These are phyloP conservation scores for Euphorbia corollata DNA, from an alignment of 441 rosid genomes.

Conservation along the genomic window DNA sequence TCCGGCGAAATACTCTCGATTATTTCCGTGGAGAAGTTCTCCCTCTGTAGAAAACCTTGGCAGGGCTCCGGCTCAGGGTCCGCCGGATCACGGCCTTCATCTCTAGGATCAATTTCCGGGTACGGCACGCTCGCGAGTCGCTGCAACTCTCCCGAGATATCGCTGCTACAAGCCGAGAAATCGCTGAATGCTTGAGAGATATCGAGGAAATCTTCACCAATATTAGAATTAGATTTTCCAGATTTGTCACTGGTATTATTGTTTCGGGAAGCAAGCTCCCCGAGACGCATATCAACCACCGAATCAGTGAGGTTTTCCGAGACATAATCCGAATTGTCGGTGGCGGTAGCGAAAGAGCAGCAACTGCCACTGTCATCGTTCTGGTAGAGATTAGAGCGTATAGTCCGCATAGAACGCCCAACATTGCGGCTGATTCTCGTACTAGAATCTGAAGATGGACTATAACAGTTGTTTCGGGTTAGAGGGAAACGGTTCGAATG, in stretches of 20 bases:
- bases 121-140: conserved; percentile 65
- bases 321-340: conserved; percentile 39
- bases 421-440: conserved; percentile 43
- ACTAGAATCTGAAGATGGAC: conserved; percentile 29
- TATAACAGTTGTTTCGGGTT: conserved; percentile 28
- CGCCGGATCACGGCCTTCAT: conserved; percentile 17
- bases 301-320: conserved; percentile 76
- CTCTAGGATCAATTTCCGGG: conserved; percentile 24
- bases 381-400: conserved; percentile 57
- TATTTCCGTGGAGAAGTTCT: conserved; percentile 78
- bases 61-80: conserved; percentile 66
- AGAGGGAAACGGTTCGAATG: conserved; percentile 14
- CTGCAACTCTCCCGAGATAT: conserved; percentile 31
- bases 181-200: conserved; percentile 74
- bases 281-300: conserved; percentile 73
- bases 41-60: conserved; percentile 68
- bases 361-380: conserved; percentile 28
- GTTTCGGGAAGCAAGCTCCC: conserved; percentile 53
- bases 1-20: conserved; percentile 88
- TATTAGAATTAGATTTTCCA: conserved; percentile 23
- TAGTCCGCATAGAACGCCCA: conserved; percentile 87
- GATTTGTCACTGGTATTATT: conserved; percentile 23
- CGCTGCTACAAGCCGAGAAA: conserved; percentile 54
- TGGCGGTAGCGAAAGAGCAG: conserved; percentile 44
- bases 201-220: conserved; percentile 31